Evolutionary conservation across 2,329 filamentous ascomycete genomes (phyloP), one percentile per base, ranked within the genome.

Genomic region (Fusarium siculi): DNA sequence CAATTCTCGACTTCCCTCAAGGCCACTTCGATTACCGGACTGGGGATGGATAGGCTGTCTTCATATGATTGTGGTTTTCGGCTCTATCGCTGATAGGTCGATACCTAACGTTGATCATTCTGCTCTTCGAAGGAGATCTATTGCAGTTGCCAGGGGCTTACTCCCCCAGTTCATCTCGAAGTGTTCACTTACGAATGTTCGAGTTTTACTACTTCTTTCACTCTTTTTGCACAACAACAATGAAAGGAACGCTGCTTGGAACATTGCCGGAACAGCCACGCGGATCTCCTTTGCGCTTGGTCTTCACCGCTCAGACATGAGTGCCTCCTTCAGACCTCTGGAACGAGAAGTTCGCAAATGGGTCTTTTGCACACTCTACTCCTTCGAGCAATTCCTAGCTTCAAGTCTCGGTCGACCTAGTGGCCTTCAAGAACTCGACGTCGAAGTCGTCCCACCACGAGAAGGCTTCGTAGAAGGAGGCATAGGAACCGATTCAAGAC

Each of bases 191-290:
- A 60, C 53, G 0, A 75, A 75, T 9, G 70, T 75, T 2, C 44
- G 73, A 2, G 73, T 75, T 2, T 14, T 75, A 7, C 2, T 75
- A 0, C 19, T 75, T 3, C 52, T 75, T 42, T 71, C 80, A 2
- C 57, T 83, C 2, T 83, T 82, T 52, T 64, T 83, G 4, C 81
- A 83, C 49, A 83, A 83, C 40, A 81, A 81, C 40, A 82, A 82
- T 60, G 82, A 83, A 54, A 73, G 82, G 11, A 83, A 83, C 36
- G 81, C 81, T 3, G 80, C 81, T 0, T 82, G 80, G 80, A 82
- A 82, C 23, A 74, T 81, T 0, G 76, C 78, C 1, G 80, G 80
- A 5, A 79, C 80, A 4, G 80, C 80, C 1, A 81, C 76, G 7
- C 71, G 80, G 1, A 77, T 81, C 23, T 74, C 78, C 3, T 81